Conservation (phyloP, 768 basidiomycete species). For the Xerocomus potaroensis region DNA sequence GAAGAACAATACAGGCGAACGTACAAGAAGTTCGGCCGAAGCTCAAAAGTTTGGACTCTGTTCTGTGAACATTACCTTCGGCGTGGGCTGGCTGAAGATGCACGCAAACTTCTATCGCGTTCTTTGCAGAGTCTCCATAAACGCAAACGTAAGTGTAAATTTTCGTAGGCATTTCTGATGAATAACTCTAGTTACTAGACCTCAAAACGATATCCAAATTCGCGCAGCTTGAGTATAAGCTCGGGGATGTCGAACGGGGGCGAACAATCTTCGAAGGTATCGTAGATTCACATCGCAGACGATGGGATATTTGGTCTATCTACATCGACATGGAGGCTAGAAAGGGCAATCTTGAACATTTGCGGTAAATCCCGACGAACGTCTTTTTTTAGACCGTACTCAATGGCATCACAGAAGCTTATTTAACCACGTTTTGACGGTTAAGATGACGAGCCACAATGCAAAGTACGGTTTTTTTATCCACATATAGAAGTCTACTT, state of each 20-base stretch:
- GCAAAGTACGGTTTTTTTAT: conserved; percentile 71
- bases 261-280: conserved; percentile 97
- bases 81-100: conserved; percentile 68
- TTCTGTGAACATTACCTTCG: conserved; percentile 82
- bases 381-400: not conserved
- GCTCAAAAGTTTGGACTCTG: conserved; percentile 90
- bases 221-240: conserved; percentile 91
- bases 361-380: conserved; percentile 48
- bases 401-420: conserved; percentile 52
- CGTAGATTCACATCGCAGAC: conserved; percentile 90
- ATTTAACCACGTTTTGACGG: conserved; percentile 77
- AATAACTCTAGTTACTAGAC: conserved; percentile 45
- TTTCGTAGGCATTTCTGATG: not conserved
- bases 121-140: conserved; percentile 89
- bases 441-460: conserved; percentile 92
- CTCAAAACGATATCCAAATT: conserved; percentile 94
- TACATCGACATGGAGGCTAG: conserved; percentile 96
- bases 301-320: conserved; percentile 92
- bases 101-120: conserved; percentile 81
- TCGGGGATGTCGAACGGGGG: conserved; percentile 91
- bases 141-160: conserved; percentile 71
- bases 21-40: conserved; percentile 91
- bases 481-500: not conserved
- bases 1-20: conserved; percentile 87
- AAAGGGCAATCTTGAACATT: conserved; percentile 70